Evolutionary conservation across 2,329 filamentous ascomycete species (phyloP).

Genomic region (Beauveria scarabaeidicola): DNA sequence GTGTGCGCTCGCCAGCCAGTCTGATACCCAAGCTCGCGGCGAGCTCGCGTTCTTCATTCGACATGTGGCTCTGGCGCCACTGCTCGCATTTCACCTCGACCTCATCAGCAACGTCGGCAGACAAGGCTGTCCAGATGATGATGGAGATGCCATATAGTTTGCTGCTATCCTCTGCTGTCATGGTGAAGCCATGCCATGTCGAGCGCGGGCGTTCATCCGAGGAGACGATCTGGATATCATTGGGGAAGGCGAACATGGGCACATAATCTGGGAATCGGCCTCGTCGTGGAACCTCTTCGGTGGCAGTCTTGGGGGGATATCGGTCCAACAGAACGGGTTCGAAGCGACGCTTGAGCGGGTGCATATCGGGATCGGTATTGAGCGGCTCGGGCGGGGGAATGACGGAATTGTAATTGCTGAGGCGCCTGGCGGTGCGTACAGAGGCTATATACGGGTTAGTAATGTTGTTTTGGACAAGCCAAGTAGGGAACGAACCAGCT

Average conservation of each 20-base stretch:
- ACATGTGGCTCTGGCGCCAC: constrained; percentile 82
- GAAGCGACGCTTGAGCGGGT: constrained; percentile 86
- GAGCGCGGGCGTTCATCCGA: constrained; percentile 87
- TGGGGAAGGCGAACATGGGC: constrained; percentile 98
- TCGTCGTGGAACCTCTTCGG: constrained; percentile 70
- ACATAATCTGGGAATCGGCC: constrained; percentile 94
- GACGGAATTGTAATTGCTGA: constrained; percentile 97
- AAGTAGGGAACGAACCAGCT: constrained; percentile 29
- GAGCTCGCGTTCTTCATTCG: constrained; percentile 79
- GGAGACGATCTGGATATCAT: constrained; percentile 94
- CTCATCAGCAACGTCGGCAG: constrained; percentile 71
- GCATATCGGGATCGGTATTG: constrained; percentile 84
- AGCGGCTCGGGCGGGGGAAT: constrained; percentile 90
- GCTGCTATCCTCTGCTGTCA: constrained; percentile 88
- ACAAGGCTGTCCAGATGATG: constrained; percentile 86
- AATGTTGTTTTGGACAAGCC: background rate
- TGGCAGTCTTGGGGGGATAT: constrained; percentile 76
- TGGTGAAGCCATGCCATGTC: constrained; percentile 98
- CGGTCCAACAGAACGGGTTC: constrained; percentile 93
- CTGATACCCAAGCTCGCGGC: constrained; percentile 86
- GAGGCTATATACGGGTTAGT: constrained; percentile 38
- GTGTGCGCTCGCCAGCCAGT: constrained; percentile 77
- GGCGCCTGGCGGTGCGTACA: constrained; percentile 70
- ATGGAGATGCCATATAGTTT: constrained; percentile 88
- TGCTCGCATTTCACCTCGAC: constrained; percentile 75